Conservation (phyloP, 73 alveolate species). For the Blepharisma stoltei region DNA sequence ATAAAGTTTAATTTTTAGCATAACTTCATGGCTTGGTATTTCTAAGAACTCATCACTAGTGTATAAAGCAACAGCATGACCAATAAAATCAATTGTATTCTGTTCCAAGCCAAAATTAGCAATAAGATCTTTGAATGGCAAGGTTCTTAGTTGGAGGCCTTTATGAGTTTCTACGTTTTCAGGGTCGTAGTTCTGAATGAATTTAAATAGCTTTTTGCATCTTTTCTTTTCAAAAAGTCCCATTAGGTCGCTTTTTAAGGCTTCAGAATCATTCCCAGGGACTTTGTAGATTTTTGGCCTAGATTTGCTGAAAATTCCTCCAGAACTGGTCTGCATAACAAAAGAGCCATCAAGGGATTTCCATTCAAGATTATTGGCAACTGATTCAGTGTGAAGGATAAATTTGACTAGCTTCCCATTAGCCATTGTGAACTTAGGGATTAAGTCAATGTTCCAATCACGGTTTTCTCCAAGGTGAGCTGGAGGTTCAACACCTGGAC, state of each 20-base stretch:
- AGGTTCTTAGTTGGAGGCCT: constrained; percentile 1
- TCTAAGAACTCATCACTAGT: constrained; percentile 60
- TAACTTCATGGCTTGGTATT: constrained; percentile 33
- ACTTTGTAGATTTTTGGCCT: constrained; percentile 42
- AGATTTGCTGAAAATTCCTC: constrained; percentile 39
- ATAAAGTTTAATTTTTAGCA: constrained; percentile 78
- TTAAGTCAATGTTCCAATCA: constrained; percentile 96
- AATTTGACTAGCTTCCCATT: constrained; percentile 90
- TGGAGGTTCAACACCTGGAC: constrained; percentile 26
- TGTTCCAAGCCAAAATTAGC: constrained; percentile 79
- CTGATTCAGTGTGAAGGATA: constrained; percentile 75
- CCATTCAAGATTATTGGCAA: constrained; percentile 46
- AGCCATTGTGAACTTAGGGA: constrained; percentile 98
- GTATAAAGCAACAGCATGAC: constrained; percentile 96
- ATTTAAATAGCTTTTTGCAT: constrained; percentile 36
- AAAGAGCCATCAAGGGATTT: constrained; percentile 46
- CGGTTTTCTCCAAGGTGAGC: constrained; percentile 54
- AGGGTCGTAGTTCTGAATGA: constrained; percentile 31
- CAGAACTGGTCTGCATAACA: constrained; percentile 32
- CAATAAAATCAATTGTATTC: constrained; percentile 95
- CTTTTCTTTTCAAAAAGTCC: constrained; percentile 51
- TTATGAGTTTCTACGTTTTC: constrained; percentile 29
- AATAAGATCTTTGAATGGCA: constrained; percentile 30
- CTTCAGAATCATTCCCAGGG: constrained; percentile 40
- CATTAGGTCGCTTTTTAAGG: constrained; percentile 37